Evolutionary conservation across 2,329 filamentous ascomycete genomes (phyloP).

Genomic region (Alternaria brassicae): DNA sequence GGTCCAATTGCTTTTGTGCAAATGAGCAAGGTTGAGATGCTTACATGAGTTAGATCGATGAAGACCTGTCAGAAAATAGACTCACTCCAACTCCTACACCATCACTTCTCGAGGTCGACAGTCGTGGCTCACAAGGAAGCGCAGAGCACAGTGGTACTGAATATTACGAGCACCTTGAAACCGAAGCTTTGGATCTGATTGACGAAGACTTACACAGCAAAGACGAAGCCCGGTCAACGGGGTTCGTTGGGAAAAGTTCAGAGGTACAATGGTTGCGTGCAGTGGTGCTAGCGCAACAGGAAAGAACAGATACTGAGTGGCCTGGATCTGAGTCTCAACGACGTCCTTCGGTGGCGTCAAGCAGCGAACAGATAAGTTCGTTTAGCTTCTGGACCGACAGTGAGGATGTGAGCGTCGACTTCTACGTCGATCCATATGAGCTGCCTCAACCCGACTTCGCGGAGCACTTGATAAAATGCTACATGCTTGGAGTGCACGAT

Average conservation of each 20-base stretch:
- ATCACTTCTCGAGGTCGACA: constrained; percentile 29
- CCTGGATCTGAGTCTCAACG: constrained; percentile 2
- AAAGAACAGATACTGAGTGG: constrained; percentile 23
- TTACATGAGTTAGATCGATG: constrained; percentile 34
- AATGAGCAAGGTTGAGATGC: not conserved
- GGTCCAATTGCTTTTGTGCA: not conserved
- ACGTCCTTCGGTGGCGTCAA: constrained; percentile 12
- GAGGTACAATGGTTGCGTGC: constrained; percentile 45
- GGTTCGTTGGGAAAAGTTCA: constrained; percentile 45
- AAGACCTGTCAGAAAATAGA: constrained; percentile 33
- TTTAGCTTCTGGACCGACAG: constrained; percentile 47
- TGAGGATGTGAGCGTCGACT: constrained; percentile 33
- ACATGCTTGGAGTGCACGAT: constrained; percentile 50
- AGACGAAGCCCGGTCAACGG: constrained; percentile 37
- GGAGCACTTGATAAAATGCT: constrained; percentile 45
- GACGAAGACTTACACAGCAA: constrained; percentile 40
- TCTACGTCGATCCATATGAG: constrained; percentile 40
- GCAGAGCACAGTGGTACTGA: constrained; percentile 14
- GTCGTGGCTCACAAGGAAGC: constrained; percentile 20
- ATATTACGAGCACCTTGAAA: constrained; percentile 23
- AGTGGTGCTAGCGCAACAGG: constrained; percentile 30
- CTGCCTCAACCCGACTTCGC: constrained; percentile 43
- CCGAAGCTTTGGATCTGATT: constrained; percentile 32
- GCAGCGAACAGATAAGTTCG: constrained; percentile 38
- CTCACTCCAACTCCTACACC: constrained; percentile 17